phyloP scores from a whole-genome alignment of 176 grass and related monocot genomes.

The Alopecurus myosuroides region DNA sequence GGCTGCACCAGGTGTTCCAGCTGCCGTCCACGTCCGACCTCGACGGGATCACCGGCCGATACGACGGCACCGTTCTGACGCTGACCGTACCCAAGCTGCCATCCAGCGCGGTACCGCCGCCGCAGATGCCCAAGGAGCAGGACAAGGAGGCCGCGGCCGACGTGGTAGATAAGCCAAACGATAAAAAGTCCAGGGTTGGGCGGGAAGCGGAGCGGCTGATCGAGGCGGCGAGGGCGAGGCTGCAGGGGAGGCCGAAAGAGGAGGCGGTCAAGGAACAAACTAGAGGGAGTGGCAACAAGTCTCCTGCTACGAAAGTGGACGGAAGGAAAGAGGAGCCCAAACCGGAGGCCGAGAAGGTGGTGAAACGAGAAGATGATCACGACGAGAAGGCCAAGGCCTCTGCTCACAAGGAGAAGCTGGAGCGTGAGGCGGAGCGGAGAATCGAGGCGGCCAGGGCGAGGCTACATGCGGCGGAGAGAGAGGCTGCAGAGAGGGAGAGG shows the following conservation, averaged over 20 bases:
- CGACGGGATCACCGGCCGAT: slow-evolving; percentile 34
- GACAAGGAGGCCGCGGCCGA: background rate
- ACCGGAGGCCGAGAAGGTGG: background rate
- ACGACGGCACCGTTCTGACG: slow-evolving; percentile 31
- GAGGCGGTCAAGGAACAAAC: background rate
- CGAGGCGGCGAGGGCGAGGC: background rate
- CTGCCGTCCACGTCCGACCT: slow-evolving; percentile 40
- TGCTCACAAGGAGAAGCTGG: slow-evolving; percentile 1
- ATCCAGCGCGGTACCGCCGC: background rate
- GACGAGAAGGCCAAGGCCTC: slow-evolving; percentile 4
- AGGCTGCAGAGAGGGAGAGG: background rate
- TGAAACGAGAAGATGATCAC: background rate
- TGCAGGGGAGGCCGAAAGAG: background rate
- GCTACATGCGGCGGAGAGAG: slow-evolving; percentile 6
- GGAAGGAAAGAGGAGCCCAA: background rate
- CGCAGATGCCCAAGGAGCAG: background rate
- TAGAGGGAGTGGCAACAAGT: background rate
- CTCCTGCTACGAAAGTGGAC: background rate
- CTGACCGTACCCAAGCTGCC: slow-evolving; percentile 45
- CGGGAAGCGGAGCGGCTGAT: background rate
- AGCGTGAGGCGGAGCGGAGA: background rate
- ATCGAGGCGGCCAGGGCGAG: slow-evolving; percentile 14
- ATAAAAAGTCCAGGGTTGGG: background rate
- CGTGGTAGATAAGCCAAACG: background rate
- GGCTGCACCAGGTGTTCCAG: slow-evolving; percentile 36